These are phyloP conservation scores for Malania oleifera DNA, from an alignment of 164 flowering plant genomes.

Conservation along the genomic window DNA sequence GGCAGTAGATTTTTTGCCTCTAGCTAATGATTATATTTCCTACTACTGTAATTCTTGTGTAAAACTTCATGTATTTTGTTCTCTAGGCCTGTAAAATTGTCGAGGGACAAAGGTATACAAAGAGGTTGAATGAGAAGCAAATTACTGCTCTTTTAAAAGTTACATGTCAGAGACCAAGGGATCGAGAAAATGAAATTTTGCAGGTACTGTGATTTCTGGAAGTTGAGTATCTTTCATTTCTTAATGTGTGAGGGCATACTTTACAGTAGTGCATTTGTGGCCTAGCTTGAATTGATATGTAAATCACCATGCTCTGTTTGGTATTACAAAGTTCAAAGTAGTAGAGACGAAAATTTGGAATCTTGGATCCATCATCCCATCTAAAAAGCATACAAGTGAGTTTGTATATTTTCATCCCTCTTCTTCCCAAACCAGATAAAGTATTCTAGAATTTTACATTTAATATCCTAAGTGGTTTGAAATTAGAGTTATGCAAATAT, in stretches of 20 bases:
- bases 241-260: not conserved
- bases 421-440: too few species aligned
- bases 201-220: constrained; percentile 30
- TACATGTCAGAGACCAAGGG: constrained; percentile 79
- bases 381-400: too few species aligned
- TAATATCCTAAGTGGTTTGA: too few species aligned
- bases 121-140: constrained; percentile 76
- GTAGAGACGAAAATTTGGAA: not conserved
- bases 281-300: not conserved
- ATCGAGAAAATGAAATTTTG: constrained; percentile 64
- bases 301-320: not conserved
- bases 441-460: too few species aligned
- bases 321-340: not conserved
- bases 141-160: constrained; percentile 72
- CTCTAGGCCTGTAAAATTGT: constrained; percentile 80
- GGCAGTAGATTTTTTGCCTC: not conserved
- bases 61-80: constrained; percentile 13
- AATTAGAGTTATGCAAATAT: too few species aligned
- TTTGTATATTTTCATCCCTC: too few species aligned
- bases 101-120: constrained; percentile 76
- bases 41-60: not conserved
- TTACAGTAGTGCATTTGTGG: not conserved
- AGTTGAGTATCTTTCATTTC: not conserved
- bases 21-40: not conserved
- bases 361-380: not conserved